Evolutionary conservation across 2,329 filamentous ascomycete species (phyloP), one percentile per base, ranked within the genome.

Genomic region (Talaromyces atroroseus): DNA sequence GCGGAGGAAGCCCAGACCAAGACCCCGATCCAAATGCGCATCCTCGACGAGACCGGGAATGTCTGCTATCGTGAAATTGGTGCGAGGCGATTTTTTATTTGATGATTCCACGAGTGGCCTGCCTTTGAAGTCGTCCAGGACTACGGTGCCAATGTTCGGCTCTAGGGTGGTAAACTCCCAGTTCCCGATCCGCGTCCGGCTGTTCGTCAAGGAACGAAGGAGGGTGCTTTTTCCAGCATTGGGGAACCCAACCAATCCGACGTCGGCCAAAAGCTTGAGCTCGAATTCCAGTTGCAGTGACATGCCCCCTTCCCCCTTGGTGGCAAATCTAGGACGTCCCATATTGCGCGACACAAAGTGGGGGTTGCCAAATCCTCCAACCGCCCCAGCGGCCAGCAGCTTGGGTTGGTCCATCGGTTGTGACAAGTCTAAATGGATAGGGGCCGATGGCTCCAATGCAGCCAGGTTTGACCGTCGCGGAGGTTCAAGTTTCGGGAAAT

Each of bases 81-180:
- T 90, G 34, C 91, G 82, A 0, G 82, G 68, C 74, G 80, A 74
- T 71, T 78, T 70, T 70, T 77, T 64, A 67, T 76, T 64, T 61
- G 74, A 75, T 48, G 78, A 71, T 21, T 59, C 57, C 36, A 84
- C 68, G 5, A 74, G 60, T 1, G 91, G 90, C 0, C 89, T 84
- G 2, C 92, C 90, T 57, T 85, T 86, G 75, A 94, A 83, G 68
- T 92, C 84, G 71, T 99, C 94, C 11, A 99, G 82, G 14, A 97
- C 87, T 6, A 99, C 90, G 0, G 94, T 99, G 51, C 94, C 94
- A 54, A 99, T 95, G 64, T 95, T 96, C 2, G 94, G 94, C 63
- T 92, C 87, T 8, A 99, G 79, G 0, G 94, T 99, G 2, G 94
- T 99, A 71, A 99, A 99, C 10, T 91, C 92, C 94, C 94, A 99